phyloP scores from a whole-genome alignment of 2,329 filamentous ascomycete species.

The Chrysoporthe cubensis region DNA sequence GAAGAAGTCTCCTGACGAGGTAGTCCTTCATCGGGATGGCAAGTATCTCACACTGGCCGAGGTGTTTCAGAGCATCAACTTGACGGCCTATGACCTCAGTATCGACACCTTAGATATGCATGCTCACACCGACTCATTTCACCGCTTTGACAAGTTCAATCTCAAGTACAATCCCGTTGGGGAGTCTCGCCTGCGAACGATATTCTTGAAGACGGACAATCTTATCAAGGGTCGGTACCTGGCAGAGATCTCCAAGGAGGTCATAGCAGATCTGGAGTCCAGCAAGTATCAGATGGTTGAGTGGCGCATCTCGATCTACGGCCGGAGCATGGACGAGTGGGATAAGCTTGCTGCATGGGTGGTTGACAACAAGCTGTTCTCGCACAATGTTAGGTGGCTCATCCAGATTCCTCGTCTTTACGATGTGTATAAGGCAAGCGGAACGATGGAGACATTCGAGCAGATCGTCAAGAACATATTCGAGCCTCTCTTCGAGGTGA shows the following conservation, averaged over 20 bases:
- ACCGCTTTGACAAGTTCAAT: constrained; percentile 99
- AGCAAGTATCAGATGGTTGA: constrained; percentile 99
- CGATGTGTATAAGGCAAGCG: constrained; percentile 91
- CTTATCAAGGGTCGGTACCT: constrained; percentile 95
- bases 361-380: constrained; percentile 96
- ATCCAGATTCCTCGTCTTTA: constrained; percentile 94
- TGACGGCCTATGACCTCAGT: constrained; percentile 95
- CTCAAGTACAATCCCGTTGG: constrained; percentile 98
- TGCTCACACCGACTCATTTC: constrained; percentile 96
- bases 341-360: constrained; percentile 98
- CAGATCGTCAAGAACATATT: constrained; percentile 91
- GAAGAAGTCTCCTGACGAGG: constrained; percentile 96
- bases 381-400: constrained; percentile 95
- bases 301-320: constrained; percentile 98
- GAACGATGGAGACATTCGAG: constrained; percentile 86
- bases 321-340: constrained; percentile 91
- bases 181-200: constrained; percentile 93
- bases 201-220: constrained; percentile 98
- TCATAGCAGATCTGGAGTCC: constrained; percentile 94
- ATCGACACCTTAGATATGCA: constrained; percentile 99
- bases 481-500: constrained; percentile 92
- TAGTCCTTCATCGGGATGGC: constrained; percentile 89
- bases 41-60: constrained; percentile 89
- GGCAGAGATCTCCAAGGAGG: constrained; percentile 96
- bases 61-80: constrained; percentile 95